phyloP scores from a whole-genome alignment of 2,329 filamentous ascomycete species.

The Fusarium miscanthi region DNA sequence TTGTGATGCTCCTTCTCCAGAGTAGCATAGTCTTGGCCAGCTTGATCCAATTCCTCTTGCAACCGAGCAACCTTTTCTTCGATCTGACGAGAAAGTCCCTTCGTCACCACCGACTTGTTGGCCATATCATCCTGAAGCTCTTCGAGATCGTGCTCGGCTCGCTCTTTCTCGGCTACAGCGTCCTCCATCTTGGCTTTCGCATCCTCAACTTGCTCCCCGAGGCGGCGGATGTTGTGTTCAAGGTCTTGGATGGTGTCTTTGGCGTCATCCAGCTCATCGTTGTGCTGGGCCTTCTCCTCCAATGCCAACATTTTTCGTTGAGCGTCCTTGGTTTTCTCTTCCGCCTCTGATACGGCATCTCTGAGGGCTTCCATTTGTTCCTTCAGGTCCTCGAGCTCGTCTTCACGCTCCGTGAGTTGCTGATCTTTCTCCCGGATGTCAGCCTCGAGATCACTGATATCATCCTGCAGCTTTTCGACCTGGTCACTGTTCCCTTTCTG shows the following conservation, averaged over 20 bases:
- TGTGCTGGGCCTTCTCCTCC: conserved; percentile 65
- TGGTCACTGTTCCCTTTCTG: conserved; percentile 68
- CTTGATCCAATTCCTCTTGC: conserved; percentile 71
- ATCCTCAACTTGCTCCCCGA: conserved; percentile 66
- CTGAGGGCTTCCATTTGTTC: conserved; percentile 69
- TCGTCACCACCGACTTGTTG: conserved; percentile 81
- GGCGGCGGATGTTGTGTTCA: conserved; percentile 63
- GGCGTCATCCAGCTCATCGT: conserved; percentile 65
- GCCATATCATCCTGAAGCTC: conserved; percentile 81
- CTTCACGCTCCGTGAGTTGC: conserved; percentile 77
- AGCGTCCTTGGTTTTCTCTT: conserved; percentile 68
- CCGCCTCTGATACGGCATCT: conserved; percentile 61
- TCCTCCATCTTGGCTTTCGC: conserved; percentile 65
- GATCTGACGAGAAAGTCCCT: conserved; percentile 78
- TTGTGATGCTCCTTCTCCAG: conserved; percentile 63
- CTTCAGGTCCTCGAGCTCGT: conserved; percentile 77
- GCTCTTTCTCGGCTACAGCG: conserved; percentile 64
- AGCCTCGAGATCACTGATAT: conserved; percentile 80
- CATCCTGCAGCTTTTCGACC: conserved; percentile 75
- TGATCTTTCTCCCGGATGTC: conserved; percentile 81
- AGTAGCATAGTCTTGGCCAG: conserved; percentile 60
- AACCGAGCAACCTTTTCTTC: conserved; percentile 76
- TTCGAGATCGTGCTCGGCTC: conserved; percentile 69
- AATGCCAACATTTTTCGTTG: conserved; percentile 64
- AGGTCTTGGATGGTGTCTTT: conserved; percentile 69